These are phyloP conservation scores for Phallus indusiatus DNA, from an alignment of 768 basidiomycete genomes.

Conservation along the genomic window DNA sequence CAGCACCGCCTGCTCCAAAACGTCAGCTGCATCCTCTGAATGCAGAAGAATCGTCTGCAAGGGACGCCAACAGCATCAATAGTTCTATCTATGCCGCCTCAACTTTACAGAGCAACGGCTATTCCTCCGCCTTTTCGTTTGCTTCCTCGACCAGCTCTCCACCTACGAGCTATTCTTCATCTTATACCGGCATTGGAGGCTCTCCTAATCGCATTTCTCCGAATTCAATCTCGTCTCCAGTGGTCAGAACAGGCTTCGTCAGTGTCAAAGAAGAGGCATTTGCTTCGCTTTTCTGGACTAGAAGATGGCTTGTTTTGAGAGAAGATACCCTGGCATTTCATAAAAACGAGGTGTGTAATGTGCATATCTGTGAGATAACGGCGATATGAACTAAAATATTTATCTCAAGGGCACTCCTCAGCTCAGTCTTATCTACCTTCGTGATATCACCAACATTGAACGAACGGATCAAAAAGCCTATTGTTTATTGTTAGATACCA, in stretches of 20 bases:
- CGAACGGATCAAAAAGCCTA: conserved; percentile 93
- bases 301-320: conserved; percentile 82
- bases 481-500: conserved; percentile 79
- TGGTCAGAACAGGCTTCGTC: conserved; percentile 64
- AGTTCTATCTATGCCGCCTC: conserved; percentile 24
- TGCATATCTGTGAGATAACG: too few species aligned
- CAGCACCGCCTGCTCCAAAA: conserved; percentile 66
- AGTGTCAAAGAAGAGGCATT: conserved; percentile 93
- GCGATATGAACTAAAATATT: conserved; percentile 8
- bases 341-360: conserved; percentile 75
- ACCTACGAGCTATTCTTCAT: conserved; percentile 49
- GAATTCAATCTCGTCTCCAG: conserved; percentile 26
- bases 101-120: conserved; percentile 37
- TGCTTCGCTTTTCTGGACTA: conserved; percentile 83
- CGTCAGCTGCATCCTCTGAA: conserved; percentile 30
- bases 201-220: conserved; percentile 40
- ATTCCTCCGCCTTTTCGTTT: conserved; percentile 50
- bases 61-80: conserved; percentile 5
- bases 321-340: conserved; percentile 73
- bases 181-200: conserved; percentile 77
- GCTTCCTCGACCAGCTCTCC: conserved; percentile 39
- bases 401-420: conserved; percentile 37
- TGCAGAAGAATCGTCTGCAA: neutral
- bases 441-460: conserved; percentile 80
- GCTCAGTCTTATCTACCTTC: conserved; percentile 55